Base-by-base conservation (phyloP, 2,329 filamentous ascomycete genomes). In the Leptographium galeiforme region DNA sequence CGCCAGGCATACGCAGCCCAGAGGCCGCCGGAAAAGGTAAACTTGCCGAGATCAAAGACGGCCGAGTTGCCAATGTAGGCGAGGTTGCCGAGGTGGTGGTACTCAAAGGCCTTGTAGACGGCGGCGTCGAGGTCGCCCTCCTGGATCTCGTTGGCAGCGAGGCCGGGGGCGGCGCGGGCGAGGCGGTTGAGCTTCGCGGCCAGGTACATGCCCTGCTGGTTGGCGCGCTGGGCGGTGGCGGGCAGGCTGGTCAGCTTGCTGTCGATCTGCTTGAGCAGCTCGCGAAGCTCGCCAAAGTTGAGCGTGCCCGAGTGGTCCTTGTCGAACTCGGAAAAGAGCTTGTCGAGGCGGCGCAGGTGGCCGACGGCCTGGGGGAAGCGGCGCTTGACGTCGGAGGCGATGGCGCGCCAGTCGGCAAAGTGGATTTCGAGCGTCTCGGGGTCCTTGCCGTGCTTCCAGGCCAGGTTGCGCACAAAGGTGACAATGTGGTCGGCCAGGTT, bases 51-150 rank as follows among this genome's bases (percentile, higher is more conserved):
- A 65, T 98, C 93, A 63, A 98, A 98, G 43, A 98, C 84, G 6
- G 93, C 93, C 8, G 89, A 90, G 67, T 98, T 98, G 46, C 94
- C 94, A 60, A 98, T 83, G 63, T 98, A 98, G 7, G 94, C 93
- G 61, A 98, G 70, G 60, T 82, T 93, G 25, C 94, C 93, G 25
- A 98, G 77, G 65, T 98, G 91, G 63, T 77, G 84, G 68, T 98
- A 98, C 67, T 94, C 85, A 64, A 98, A 98, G 0, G 93, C 87
- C 67, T 87, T 91, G 74, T 95, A 97, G 13, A 93, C 82, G 2
- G 89, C 86, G 47, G 91, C 87, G 63, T 98, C 94, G 7, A 97
- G 70, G 64, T 97, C 91, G 19, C 90, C 91, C 61, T 96, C 87
- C 55, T 84, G 75, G 44, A 97, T 79, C 51, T 94, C 81, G 63